Conservation (phyloP, 805 yeast species). For the Lachancea meyersii region DNA sequence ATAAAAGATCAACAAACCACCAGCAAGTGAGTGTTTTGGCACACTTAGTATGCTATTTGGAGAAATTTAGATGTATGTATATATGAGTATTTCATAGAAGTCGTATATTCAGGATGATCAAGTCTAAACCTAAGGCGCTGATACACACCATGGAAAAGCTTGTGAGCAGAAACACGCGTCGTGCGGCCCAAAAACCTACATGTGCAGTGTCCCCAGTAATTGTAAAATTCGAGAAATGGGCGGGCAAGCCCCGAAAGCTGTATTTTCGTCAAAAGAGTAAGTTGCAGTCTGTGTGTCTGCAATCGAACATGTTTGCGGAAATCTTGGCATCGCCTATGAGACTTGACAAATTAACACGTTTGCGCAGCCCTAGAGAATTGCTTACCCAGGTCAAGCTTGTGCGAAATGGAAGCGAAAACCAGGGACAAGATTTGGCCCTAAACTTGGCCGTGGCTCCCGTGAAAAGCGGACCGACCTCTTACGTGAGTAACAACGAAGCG, state of each 20-base stretch:
- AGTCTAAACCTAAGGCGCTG: neutral
- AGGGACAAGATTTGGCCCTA: constrained; percentile 2
- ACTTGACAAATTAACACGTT: constrained; percentile 33
- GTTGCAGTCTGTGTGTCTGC: constrained; percentile 12
- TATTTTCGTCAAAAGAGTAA: constrained; percentile 8
- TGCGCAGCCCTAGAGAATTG: constrained; percentile 37
- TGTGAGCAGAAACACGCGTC: neutral
- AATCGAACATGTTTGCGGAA: constrained; percentile 35
- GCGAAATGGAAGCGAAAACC: neutral
- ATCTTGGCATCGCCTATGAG: constrained; percentile 41
- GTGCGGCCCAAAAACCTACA: neutral
- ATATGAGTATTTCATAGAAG: too few relatives aligned
- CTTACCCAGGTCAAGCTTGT: constrained; percentile 20
- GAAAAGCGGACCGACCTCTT: constrained; percentile 18
- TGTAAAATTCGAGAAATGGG: constrained; percentile 33
- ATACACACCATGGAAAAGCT: neutral
- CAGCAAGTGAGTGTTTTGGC: too few relatives aligned
- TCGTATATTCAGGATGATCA: neutral
- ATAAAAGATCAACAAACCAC: too few relatives aligned
- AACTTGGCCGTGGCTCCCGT: constrained; percentile 9
- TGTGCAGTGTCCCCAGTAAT: constrained; percentile 19
- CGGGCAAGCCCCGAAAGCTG: constrained; percentile 26
- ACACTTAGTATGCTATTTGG: too few relatives aligned
- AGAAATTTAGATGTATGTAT: too few relatives aligned
- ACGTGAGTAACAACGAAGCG: constrained; percentile 16